phyloP scores from a whole-genome alignment of 179 eudicot species.

The Beta macrorhiza region DNA sequence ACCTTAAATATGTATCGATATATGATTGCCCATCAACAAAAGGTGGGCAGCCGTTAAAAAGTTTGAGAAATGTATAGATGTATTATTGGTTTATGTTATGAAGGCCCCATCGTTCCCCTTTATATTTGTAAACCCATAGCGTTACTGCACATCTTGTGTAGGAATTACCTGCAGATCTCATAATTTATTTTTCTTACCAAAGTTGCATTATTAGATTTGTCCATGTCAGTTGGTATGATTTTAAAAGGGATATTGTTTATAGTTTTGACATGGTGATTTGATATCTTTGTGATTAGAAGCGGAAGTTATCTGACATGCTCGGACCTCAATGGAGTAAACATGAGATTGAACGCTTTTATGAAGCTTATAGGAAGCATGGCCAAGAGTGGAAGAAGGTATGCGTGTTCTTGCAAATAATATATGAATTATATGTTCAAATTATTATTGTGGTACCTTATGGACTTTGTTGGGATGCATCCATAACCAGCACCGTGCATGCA shows the following conservation, averaged over 20 bases:
- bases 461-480: neutral
- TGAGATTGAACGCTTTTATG: constrained; percentile 52
- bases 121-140: neutral
- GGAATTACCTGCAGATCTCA: neutral
- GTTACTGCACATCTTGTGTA: neutral
- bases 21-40: no score
- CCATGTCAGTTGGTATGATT: neutral
- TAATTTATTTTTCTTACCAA: constrained; percentile 6
- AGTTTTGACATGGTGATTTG: constrained; percentile 20
- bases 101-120: neutral
- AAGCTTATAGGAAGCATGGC: constrained; percentile 52
- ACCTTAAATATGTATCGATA: no score
- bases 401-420: neutral
- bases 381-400: constrained; percentile 61
- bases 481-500: neutral
- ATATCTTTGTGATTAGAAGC: constrained; percentile 38
- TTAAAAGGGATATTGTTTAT: neutral
- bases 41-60: no score
- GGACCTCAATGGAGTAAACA: constrained; percentile 56
- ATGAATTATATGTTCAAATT: neutral
- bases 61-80: no score
- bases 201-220: neutral
- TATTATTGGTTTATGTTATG: neutral
- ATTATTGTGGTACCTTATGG: neutral
- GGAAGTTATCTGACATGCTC: constrained; percentile 43